Percentiles rank a stretch among this genome's conserved stretches.
These are phyloP conservation scores for Gracilaria caudata DNA, from an alignment of 23 red algal species.

Conservation along the genomic window DNA sequence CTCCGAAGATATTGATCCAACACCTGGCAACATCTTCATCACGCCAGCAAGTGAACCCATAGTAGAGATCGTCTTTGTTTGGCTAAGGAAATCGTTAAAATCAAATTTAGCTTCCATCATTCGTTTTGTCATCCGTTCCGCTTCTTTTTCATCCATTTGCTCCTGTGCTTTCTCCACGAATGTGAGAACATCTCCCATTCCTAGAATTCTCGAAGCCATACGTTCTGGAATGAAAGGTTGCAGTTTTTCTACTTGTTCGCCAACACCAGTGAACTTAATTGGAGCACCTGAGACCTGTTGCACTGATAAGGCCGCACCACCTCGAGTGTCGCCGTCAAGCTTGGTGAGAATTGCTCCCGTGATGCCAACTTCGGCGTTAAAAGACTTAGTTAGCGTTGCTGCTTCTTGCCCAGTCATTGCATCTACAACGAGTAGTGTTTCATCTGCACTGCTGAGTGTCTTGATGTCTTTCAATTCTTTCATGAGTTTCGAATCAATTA, in stretches of 20 bases:
- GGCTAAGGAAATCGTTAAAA: constrained; percentile 96
- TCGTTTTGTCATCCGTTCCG: constrained; percentile 85
- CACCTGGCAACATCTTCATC: constrained; percentile 97
- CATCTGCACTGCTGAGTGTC: constrained; percentile 65
- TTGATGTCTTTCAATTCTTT: constrained; percentile 84
- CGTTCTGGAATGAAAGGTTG: constrained; percentile 95
- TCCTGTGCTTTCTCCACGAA: constrained; percentile 97
- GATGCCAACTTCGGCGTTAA: constrained; percentile 87
- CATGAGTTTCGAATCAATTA: constrained; percentile 93
- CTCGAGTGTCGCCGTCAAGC: constrained; percentile 95
- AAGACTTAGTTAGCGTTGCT: constrained; percentile 85
- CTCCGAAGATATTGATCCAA: constrained; percentile 57
- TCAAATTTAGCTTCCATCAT: constrained; percentile 98
- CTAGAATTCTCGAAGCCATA: constrained; percentile 93
- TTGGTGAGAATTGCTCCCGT: constrained; percentile 95
- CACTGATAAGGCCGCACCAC: constrained; percentile 95
- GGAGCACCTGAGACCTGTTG: constrained; percentile 79
- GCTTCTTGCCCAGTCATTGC: constrained; percentile 99
- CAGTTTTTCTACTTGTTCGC: constrained; percentile 92
- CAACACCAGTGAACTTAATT: constrained; percentile 89
- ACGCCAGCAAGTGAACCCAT: constrained; percentile 93
- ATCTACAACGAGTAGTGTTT: constrained; percentile 95
- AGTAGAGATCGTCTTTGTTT: constrained; percentile 84
- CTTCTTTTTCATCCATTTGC: constrained; percentile 85
- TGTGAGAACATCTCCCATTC: constrained; percentile 98